Percentiles rank a stretch among this genome's conserved stretches.
phyloP scores from a whole-genome alignment of 176 grass and related monocot genomes.

The Triticum urartu region DNA sequence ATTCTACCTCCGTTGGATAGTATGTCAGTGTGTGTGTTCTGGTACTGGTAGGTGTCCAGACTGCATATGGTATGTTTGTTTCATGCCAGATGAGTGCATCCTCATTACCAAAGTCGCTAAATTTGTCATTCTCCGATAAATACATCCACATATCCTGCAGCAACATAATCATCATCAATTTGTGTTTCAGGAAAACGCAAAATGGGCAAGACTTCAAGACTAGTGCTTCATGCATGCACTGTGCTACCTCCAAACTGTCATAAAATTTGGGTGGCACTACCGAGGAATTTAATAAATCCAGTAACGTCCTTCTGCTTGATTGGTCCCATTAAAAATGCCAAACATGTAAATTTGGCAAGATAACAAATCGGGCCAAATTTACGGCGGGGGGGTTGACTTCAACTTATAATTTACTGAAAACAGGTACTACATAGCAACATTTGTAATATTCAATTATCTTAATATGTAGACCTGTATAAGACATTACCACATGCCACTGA shows the following conservation, averaged over 20 bases:
- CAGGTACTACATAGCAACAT: background rate
- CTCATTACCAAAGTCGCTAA: constrained; percentile 84
- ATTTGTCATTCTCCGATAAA: constrained; percentile 84
- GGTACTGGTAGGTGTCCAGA: constrained; percentile 71
- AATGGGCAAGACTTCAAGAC: background rate
- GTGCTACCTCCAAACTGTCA: background rate
- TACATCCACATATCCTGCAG: constrained; percentile 99
- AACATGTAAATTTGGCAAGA: background rate
- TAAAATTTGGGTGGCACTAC: background rate
- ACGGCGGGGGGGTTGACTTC: background rate
- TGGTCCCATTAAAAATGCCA: background rate
- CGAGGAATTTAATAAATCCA: background rate
- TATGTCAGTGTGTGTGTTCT: constrained; percentile 70
- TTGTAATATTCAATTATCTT: background rate
- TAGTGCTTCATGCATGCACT: constrained; percentile 1
- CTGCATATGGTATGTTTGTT: constrained; percentile 94
- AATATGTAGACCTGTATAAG: background rate
- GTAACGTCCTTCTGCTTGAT: background rate
- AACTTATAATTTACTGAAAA: background rate
- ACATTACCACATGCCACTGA: background rate
- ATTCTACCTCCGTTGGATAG: constrained; percentile 83
- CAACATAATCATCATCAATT: constrained; percentile 27
- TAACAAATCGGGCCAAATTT: background rate
- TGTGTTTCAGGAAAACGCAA: constrained; percentile 12
- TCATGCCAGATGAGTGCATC: constrained; percentile 97